Base-by-base conservation (phyloP, 2,329 filamentous ascomycete genomes). In the Aspergillus floridensis region DNA sequence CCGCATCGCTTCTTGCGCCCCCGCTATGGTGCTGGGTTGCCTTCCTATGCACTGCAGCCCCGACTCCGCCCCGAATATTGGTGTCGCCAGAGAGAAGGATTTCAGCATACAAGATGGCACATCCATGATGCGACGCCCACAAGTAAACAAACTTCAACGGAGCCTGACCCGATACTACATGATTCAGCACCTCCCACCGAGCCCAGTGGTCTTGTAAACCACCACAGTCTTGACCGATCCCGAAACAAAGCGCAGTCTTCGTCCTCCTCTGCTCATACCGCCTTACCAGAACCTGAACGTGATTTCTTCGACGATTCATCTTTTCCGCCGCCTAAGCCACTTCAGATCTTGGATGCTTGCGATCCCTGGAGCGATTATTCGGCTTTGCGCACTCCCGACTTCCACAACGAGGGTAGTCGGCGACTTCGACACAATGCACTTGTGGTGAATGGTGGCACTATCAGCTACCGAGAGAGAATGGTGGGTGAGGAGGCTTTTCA, bases 1-100 rank as follows among this genome's bases (percentile, higher is more conserved):
- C 65, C 69, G 58, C 66, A 67, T 46, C 63, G 63, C 59, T 58
- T 73, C 50, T 65, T 69, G 64, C 72, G 67, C 57, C 65, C 64
- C 59, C 70, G 70, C 67, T 63, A 70, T 46, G 68, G 65, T 63
- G 56, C 61, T 54, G 67, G 68, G 63, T 65, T 72, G 56, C 63
- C 64, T 19, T 67, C 65, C 62, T 60, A 54, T 60, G 50, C 55
- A 57, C 63, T 63, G 60, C 63, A 61, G 46, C 60, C 57, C 57
- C 63, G 61, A 49, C 58, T 59, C 54, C 53, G 60, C 57, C 51
- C 63, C 24, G 62, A 64, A 52, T 65, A 65, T 56, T 68, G 65
- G 65, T 60, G 63, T 67, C 67, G 64, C 49, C 59, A 62, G 57
- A 67, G 59, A 50, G 58, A 50, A 44, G 49, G 26, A 26, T 11